These are phyloP conservation scores for Saprolegnia parasitica DNA, from an alignment of 352 stramenopile genomes.

Conservation along the genomic window DNA sequence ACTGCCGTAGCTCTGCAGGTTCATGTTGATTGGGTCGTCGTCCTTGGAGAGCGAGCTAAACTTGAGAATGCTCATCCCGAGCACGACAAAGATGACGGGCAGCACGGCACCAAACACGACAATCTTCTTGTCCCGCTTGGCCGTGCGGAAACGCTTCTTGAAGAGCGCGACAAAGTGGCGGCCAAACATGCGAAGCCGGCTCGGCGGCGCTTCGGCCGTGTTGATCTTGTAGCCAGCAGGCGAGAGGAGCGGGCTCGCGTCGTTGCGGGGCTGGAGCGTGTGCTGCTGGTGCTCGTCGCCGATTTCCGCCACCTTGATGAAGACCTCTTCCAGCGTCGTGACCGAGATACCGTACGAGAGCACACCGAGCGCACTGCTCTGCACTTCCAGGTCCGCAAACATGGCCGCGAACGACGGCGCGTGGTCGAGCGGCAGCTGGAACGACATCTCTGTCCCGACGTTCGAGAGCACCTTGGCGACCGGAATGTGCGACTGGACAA, in stretches of 20 bases:
- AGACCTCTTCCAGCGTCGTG: conserved; percentile 94
- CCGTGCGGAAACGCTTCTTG: conserved; percentile 85
- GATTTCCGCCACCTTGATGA: conserved; percentile 69
- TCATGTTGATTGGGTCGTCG: conserved; percentile 43
- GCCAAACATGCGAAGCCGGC: conserved; percentile 53
- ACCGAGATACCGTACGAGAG: conserved; percentile 87
- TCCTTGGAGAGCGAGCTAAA: conserved; percentile 45
- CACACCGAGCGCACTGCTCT: conserved; percentile 40
- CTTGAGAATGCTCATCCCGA: conserved; percentile 71
- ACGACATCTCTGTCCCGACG: conserved; percentile 82
- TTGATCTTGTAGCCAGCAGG: background rate
- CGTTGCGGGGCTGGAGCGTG: conserved; percentile 30
- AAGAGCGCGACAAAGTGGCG: conserved; percentile 85
- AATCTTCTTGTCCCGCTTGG: conserved; percentile 88
- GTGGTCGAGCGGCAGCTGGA: conserved; percentile 75
- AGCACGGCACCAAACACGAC: conserved; percentile 75
- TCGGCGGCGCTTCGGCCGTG: conserved; percentile 28
- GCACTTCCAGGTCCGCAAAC: conserved; percentile 61
- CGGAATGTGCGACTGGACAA: conserved; percentile 35
- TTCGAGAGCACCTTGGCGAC: conserved; percentile 64
- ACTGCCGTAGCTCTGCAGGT: conserved; percentile 9
- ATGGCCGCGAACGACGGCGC: conserved; percentile 62
- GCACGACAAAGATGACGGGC: conserved; percentile 72
- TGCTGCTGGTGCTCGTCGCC: conserved; percentile 29
- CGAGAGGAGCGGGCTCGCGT: conserved; percentile 33